Base-by-base conservation (phyloP, 495 filamentous ascomycete genomes). In the Lepraria neglecta region DNA sequence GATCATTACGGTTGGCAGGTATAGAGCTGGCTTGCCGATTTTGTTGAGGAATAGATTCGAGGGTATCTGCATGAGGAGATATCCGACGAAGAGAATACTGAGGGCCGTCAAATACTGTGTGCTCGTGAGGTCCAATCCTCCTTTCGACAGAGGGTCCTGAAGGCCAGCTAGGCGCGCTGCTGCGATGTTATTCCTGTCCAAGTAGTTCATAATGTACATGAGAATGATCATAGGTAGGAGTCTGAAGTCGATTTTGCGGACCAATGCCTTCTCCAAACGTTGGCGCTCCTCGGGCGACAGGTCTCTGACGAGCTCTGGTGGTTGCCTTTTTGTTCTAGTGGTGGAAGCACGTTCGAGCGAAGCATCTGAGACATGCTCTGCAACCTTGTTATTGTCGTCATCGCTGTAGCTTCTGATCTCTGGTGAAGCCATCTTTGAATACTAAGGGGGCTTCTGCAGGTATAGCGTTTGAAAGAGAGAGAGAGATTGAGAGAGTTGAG, bases 151-250 rank as follows among this genome's bases (percentile, higher is more conserved):
- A 24, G 64, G 64, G 17, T 74, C 68, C 56, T 80, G 74, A 33
- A 85, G 65, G 12, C 80, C 81, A 5, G 79, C 80, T 50, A 84
- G 60, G 48, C 77, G 69, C 44, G 79, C 80, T 11, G 79, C 72
- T 14, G 78, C 80, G 56, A 80, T 82, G 53, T 84, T 80, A 66
- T 83, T 83, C 64, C 89, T 79, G 71, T 91, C 89, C 61, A 92
- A 76, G 71, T 91, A 94, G 68, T 91, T 92, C 68, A 91, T 72
- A 65, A 92, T 88, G 68, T 91, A 91, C 83, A 88, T 87, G 60
- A 87, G 63, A 59, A 86, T 80, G 43, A 87, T 70, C 73, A 83
- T 82, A 24, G 86, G 86, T 62, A 90, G 70, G 27, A 85, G 65
- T 7, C 84, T 72, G 1, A 82, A 47, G 69, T 89, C 87, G 33